Conservation (phyloP, 2,329 filamentous ascomycete genomes). For the Penicillium palitans region DNA sequence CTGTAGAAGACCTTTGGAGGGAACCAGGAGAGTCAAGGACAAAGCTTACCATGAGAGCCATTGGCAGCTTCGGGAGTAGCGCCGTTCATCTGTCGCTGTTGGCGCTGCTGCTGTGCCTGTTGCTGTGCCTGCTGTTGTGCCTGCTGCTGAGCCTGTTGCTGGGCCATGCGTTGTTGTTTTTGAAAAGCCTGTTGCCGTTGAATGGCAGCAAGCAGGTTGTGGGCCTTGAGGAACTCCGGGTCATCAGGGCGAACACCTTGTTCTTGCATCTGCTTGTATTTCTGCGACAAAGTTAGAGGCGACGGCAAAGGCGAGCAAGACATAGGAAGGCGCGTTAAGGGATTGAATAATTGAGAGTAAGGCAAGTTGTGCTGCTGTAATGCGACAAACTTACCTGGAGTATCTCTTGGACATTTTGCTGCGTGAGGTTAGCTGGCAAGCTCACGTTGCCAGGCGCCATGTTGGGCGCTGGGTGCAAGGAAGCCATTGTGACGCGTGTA, state of each 20-base stretch:
- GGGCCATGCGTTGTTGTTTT: constrained; percentile 50
- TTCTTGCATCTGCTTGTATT: constrained; percentile 85
- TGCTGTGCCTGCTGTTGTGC: constrained; percentile 47
- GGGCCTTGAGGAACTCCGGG: constrained; percentile 82
- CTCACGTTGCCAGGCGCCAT: constrained; percentile 65
- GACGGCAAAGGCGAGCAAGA: not conserved
- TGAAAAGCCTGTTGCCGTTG: constrained; percentile 63
- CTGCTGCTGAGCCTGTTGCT: constrained; percentile 40
- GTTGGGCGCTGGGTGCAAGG: constrained; percentile 70
- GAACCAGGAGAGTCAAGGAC: not conserved
- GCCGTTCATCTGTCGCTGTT: constrained; percentile 48
- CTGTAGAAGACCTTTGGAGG: not conserved
- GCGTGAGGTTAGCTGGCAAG: constrained; percentile 68
- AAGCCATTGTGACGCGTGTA: constrained; percentile 65
- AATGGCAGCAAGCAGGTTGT: constrained; percentile 71
- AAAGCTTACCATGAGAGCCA: constrained; percentile 44
- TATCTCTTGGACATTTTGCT: constrained; percentile 75
- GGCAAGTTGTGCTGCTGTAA: not conserved
- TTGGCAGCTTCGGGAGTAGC: constrained; percentile 37
- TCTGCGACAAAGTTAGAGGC: constrained; percentile 57
- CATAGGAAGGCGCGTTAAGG: not conserved
- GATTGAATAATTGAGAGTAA: not conserved
- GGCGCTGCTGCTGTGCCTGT: constrained; percentile 42
- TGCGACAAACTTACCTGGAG: constrained; percentile 47
- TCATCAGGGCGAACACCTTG: constrained; percentile 77